Evolutionary conservation across 768 basidiomycete genomes (phyloP).

Genomic region (Tricholomella constricta): DNA sequence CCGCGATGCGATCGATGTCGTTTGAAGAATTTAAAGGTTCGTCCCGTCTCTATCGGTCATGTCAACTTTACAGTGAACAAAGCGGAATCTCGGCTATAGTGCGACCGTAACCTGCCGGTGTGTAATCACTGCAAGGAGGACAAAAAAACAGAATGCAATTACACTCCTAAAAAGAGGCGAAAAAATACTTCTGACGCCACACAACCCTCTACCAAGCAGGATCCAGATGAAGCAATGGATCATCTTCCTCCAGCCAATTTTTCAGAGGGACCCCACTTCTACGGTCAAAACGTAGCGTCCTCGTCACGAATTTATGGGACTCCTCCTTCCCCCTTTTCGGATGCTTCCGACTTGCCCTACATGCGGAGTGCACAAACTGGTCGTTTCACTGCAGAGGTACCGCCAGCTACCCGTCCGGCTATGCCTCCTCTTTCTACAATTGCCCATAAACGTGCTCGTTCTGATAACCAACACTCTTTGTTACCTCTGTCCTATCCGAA

Average conservation of each 20-base stretch:
- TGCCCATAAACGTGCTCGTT: not conserved
- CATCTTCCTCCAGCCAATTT: not conserved
- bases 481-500: not conserved
- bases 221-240: constrained; percentile 13
- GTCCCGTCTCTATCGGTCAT: constrained; percentile 17
- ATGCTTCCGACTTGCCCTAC: constrained; percentile 1
- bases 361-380: constrained; percentile 24
- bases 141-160: constrained; percentile 60
- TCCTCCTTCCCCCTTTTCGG: constrained; percentile 20
- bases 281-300: constrained; percentile 47
- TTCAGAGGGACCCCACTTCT: constrained; percentile 33
- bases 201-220: constrained; percentile 10
- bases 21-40: constrained; percentile 63
- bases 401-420: constrained; percentile 1
- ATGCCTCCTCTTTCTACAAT: not conserved
- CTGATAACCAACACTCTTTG: not conserved
- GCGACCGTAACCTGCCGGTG: constrained; percentile 70
- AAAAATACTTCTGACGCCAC: constrained; percentile 41
- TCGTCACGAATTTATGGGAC: not conserved
- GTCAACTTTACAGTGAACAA: not conserved
- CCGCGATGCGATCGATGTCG: constrained; percentile 76
- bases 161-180: constrained; percentile 71
- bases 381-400: constrained; percentile 32
- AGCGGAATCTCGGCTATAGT: constrained; percentile 40
- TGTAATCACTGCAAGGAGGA: constrained; percentile 68